Evolutionary conservation across 2,329 filamentous ascomycete genomes (phyloP).

Genomic region (Fusarium sp.): DNA sequence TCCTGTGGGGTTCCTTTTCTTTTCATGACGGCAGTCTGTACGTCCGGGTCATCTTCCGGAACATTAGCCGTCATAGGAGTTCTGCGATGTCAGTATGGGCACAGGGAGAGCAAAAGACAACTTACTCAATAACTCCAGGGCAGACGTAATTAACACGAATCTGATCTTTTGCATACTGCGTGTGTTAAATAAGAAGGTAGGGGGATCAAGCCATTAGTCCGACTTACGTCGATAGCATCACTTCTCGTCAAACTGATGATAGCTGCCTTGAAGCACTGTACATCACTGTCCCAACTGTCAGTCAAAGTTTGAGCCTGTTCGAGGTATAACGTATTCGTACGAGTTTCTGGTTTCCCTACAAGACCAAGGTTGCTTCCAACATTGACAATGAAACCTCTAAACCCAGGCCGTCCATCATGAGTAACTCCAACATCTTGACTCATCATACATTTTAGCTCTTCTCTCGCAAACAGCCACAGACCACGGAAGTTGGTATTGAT

Average conservation of each 20-base stretch:
- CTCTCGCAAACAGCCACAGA: constrained; percentile 54
- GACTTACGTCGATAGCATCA: constrained; percentile 55
- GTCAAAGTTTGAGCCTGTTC: accelerated
- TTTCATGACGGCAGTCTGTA: constrained; percentile 48
- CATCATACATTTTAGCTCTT: constrained; percentile 53
- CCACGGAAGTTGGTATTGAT: constrained; percentile 55
- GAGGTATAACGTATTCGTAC: constrained; percentile 38
- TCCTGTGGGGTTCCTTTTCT: constrained; percentile 55
- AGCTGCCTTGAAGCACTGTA: constrained; percentile 56
- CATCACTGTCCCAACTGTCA: constrained; percentile 36
- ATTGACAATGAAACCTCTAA: constrained; percentile 54
- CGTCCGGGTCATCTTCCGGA: constrained; percentile 45
- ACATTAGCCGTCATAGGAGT: constrained; percentile 54
- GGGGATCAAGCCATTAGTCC: background rate
- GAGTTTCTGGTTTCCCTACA: constrained; percentile 51
- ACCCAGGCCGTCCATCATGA: constrained; percentile 52
- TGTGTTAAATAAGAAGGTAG: background rate
- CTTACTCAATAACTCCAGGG: constrained; percentile 54
- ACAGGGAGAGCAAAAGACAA: background rate
- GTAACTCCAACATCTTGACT: constrained; percentile 51
- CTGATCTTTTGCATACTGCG: constrained; percentile 53
- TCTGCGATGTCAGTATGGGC: constrained; percentile 15
- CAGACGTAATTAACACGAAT: constrained; percentile 58
- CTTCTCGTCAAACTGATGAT: constrained; percentile 53
- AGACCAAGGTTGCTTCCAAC: constrained; percentile 54